Base-by-base conservation (phyloP, 257 asterid species). In the Scutellaria barbata region DNA sequence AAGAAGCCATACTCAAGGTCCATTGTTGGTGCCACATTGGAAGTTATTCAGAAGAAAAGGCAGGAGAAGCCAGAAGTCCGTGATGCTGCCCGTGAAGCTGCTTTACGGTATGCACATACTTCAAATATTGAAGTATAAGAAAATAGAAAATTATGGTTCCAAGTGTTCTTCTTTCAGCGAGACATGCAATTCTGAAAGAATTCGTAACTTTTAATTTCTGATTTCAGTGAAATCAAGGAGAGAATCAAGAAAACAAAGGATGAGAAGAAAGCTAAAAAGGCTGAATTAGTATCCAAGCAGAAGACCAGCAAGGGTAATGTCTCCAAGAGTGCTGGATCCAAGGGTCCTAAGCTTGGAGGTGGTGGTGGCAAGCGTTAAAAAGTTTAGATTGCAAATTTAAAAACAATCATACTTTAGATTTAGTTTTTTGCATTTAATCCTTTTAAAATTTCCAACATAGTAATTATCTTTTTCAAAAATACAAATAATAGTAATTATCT, bases 1-100 rank as follows among this genome's bases (percentile, higher is more conserved):
- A 86, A 82, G 84, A 86, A 86, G 73, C 91, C 91, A 1, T 86
- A 86, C 81, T 86, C 91, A 3, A 84, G 91, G 85, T 86, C 91
- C 13, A 86, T 86, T 25, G 92, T 86, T 10, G 89, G 86, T 72
- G 92, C 92, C 42, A 84, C 88, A 7, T 69, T 86, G 82, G 92
- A 86, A 68, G 89, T 86, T 13, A 86, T 86, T 13, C 92, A 84
- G 82, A 84, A 86, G 81, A 84, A 66, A 62, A 82, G 92, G 67
- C 25, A 76, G 20, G 90, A 87, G 78, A 87, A 85, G 77, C 88
- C 86, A 39, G 90, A 87, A 65, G 90, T 84, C 10, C 88, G 89
- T 57, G 90, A 87, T 74, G 90, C 88, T 66, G 92, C 88, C 7
- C 79, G 92, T 61, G 90, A 86, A 71, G 88, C 92, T 71, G 92